Evolutionary conservation across 148 eudicot species (phyloP).

Genomic region (Rhododendron mucronatum): DNA sequence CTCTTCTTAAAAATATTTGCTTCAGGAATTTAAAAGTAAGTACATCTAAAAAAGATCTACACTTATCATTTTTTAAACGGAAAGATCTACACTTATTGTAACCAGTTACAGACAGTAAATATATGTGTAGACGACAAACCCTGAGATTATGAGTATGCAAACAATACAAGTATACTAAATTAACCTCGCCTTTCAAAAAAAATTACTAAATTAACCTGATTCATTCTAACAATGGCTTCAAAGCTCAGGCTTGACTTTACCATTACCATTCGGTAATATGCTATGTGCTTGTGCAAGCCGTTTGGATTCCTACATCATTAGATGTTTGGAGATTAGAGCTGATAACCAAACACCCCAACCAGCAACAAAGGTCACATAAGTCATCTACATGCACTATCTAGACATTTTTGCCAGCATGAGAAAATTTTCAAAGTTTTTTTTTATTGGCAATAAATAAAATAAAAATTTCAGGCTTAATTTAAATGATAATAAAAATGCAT

Average conservation of each 20-base stretch:
- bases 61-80: background rate
- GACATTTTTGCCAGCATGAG: background rate
- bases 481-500: background rate
- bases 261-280: slow-evolving; percentile 57
- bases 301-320: slow-evolving; percentile 56
- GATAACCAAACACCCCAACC: background rate
- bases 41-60: background rate
- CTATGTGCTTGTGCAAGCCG: slow-evolving; percentile 55
- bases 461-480: background rate
- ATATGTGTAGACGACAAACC: background rate
- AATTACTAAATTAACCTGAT: background rate
- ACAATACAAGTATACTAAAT: background rate
- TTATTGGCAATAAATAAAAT: background rate
- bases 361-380: background rate
- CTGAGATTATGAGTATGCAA: background rate
- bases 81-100: background rate
- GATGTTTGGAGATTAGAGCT: slow-evolving; percentile 1
- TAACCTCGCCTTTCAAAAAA: no score
- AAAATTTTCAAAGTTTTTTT: background rate
- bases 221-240: slow-evolving; percentile 14
- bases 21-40: background rate
- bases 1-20: background rate
- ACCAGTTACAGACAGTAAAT: background rate
- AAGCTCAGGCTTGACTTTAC: slow-evolving; percentile 58
- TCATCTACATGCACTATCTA: background rate